Evolutionary conservation across 441 rosid genomes (phyloP), one percentile per base, ranked within the genome.

Genomic region (Jatropha multifida): DNA sequence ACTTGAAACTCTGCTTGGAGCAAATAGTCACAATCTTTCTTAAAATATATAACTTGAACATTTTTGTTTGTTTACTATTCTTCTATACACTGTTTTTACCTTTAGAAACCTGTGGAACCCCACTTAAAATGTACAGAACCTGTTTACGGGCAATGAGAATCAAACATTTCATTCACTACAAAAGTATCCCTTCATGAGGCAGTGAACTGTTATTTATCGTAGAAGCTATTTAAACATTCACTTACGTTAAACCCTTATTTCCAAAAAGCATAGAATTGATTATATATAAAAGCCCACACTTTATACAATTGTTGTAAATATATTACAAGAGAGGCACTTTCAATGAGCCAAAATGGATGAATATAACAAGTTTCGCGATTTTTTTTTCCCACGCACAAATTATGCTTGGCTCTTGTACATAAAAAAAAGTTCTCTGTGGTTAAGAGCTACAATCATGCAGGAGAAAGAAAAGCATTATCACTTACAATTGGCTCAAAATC

Each of bases 401-500:
- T 4, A 7, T 17, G 14, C 40, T 23, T 8, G 11, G 15, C 37
- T 40, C 20, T 37, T 52, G n/a, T 52, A 4, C 60, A n/a, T 54
- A 37, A 63, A 32, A 32, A 32, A n/a, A 54, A 15, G 51, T 52
- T 65, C 55, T 54, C 9, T 54, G 41, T 11, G 2, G 54, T 62
- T 51, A 62, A 61, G 32, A 42, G 68, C 52, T 17, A 41, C n/a
- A 44, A 48, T 49, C 37, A 38, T 37, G 38, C 20, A 42, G 6
- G 6, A 0, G 58, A 55, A 66, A 5, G 67, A 72, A 56, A 54
- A 56, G 27, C 17, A 61, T 37, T 49, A 78, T 26, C 68, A 85
- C 99, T 91, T 86, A 93, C 99, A 77, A 85, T 41, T 81, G 96
- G 77, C 86, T 92, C 92, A 81, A 89, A 91, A 81, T 92, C 97